Conservation (phyloP, 768 basidiomycete species). For the Tulasnella calospora region DNA sequence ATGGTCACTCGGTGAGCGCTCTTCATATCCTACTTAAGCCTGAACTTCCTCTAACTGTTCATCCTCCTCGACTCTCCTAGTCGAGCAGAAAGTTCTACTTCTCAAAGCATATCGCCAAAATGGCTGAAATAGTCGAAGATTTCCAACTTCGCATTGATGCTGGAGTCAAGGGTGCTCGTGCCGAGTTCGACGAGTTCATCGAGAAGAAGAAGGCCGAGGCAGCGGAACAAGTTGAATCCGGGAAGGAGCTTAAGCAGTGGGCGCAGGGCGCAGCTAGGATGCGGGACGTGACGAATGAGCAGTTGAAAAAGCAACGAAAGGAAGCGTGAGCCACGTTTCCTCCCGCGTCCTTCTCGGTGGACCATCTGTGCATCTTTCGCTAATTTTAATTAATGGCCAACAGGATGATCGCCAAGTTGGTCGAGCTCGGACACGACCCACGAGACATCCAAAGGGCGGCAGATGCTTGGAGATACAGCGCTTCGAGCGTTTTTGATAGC, state of each 20-base stretch:
- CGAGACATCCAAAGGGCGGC: neutral
- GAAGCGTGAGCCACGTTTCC: neutral
- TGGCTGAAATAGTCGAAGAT: constrained; percentile 1
- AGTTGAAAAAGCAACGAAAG: neutral
- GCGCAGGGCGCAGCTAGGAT: neutral
- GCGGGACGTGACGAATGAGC: neutral
- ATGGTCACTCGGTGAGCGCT: neutral
- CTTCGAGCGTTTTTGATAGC: neutral
- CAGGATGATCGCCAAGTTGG: neutral
- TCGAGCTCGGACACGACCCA: neutral
- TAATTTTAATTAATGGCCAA: too few species aligned
- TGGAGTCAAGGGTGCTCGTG: neutral
- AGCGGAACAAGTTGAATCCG: neutral
- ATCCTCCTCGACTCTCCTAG: neutral
- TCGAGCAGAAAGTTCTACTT: neutral
- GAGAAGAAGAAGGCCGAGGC: neutral
- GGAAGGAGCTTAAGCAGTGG: neutral
- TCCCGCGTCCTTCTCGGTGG: neutral
- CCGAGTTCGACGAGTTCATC: neutral
- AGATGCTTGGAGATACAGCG: neutral
- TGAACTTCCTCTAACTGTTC: neutral
- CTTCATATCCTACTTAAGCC: neutral
- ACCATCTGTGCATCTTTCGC: too few species aligned
- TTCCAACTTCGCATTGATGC: constrained; percentile 7
- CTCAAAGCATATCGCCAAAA: neutral